Evolutionary conservation across 2,329 filamentous ascomycete species (phyloP).

Genomic region (Cytospora leucostoma): DNA sequence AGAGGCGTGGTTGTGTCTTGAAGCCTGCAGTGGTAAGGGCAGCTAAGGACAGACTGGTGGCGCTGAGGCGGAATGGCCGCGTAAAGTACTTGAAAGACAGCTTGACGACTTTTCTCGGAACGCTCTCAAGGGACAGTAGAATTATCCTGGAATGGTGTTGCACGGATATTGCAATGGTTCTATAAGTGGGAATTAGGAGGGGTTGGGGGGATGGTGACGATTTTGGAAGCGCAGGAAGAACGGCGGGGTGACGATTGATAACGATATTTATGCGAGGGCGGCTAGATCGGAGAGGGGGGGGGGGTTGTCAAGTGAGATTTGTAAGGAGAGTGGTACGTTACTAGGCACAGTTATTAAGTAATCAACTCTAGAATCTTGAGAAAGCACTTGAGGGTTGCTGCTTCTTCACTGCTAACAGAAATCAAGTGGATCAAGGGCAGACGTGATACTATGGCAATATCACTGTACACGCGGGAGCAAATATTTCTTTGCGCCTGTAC

Average conservation of each 20-base stretch:
- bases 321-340: neutral
- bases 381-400: too few species aligned
- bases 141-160: neutral
- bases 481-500: neutral
- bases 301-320: neutral
- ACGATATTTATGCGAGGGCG: slow-evolving; percentile 3
- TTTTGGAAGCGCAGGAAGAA: neutral
- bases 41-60: slow-evolving; percentile 71
- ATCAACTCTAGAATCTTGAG: too few species aligned
- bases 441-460: too few species aligned
- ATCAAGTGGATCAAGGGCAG: too few species aligned
- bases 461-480: too few species aligned
- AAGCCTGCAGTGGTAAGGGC: slow-evolving; percentile 66
- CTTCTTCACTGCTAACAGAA: too few species aligned
- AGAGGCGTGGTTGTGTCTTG: slow-evolving; percentile 46
- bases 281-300: neutral
- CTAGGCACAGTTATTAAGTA: too few species aligned
- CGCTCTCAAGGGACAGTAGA: neutral
- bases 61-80: slow-evolving; percentile 74
- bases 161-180: neutral
- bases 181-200: too few species aligned
- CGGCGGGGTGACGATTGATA: neutral
- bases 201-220: neutral
- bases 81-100: slow-evolving; percentile 86
- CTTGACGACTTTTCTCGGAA: slow-evolving; percentile 61